These are phyloP conservation scores for Lactarius deliciosus DNA, from an alignment of 768 basidiomycete species.

Conservation along the genomic window DNA sequence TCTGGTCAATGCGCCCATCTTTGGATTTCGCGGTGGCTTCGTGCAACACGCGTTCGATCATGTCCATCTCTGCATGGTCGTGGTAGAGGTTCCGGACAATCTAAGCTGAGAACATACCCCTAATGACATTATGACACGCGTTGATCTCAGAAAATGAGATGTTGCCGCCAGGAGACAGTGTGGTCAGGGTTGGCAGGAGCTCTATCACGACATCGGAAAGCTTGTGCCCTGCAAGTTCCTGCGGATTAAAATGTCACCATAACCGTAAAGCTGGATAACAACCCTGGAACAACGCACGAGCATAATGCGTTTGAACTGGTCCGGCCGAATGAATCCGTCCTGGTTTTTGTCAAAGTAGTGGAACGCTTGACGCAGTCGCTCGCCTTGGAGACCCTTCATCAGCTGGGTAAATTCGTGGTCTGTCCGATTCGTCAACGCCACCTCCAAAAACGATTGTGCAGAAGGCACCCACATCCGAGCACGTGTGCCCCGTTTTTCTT, in stretches of 20 bases:
- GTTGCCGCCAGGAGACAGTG: slow-evolving; percentile 81
- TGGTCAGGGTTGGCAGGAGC: slow-evolving; percentile 87
- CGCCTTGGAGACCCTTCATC: slow-evolving; percentile 98
- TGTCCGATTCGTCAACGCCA: slow-evolving; percentile 36
- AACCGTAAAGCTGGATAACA: neutral
- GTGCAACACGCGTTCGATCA: slow-evolving; percentile 89
- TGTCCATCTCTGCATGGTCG: slow-evolving; percentile 77
- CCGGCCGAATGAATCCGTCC: slow-evolving; percentile 91
- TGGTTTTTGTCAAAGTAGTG: slow-evolving; percentile 85
- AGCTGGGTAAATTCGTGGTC: slow-evolving; percentile 97
- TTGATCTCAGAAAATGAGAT: slow-evolving; percentile 96
- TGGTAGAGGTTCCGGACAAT: slow-evolving; percentile 11
- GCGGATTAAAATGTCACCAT: slow-evolving; percentile 15
- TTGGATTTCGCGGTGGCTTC: slow-evolving; percentile 88
- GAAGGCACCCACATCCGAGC: slow-evolving; percentile 70
- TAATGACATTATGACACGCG: slow-evolving; percentile 95
- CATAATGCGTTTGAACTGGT: slow-evolving; percentile 94
- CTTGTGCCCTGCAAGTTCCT: slow-evolving; percentile 98
- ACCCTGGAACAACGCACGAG: slow-evolving; percentile 52
- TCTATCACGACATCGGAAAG: slow-evolving; percentile 92
- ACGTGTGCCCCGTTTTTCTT: slow-evolving; percentile 90
- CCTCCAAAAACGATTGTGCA: slow-evolving; percentile 2
- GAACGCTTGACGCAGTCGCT: slow-evolving; percentile 95
- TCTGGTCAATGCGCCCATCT: slow-evolving; percentile 93
- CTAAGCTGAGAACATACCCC: slow-evolving; percentile 52